phyloP scores from a whole-genome alignment of 225 moss, liverwort and hornwort species.

The Marchantia polymorpha region DNA sequence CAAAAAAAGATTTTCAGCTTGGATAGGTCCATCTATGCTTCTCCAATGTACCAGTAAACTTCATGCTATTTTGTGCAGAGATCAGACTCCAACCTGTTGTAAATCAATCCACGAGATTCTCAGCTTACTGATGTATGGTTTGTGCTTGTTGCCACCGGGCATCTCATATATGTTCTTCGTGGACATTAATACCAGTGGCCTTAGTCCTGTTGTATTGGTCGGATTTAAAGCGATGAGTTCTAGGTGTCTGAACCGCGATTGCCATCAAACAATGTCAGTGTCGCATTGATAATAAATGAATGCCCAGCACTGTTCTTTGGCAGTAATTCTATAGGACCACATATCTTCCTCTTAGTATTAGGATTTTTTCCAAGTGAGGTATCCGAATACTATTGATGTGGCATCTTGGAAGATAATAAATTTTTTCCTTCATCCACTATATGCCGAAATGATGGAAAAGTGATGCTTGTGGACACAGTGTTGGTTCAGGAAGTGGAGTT shows the following conservation, averaged over 20 bases:
- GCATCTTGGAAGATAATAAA: background rate
- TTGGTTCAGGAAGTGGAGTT: slow-evolving; percentile 97
- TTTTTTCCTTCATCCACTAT: background rate
- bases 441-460: slow-evolving; percentile 19
- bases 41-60: too few relatives aligned
- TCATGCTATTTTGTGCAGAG: too few relatives aligned
- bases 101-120: too few relatives aligned
- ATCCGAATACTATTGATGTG: too few relatives aligned
- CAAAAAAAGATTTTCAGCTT: too few relatives aligned
- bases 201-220: too few relatives aligned
- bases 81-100: too few relatives aligned
- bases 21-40: too few relatives aligned
- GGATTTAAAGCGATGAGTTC: background rate
- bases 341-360: background rate
- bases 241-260: background rate
- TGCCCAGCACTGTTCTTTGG: background rate
- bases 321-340: background rate
- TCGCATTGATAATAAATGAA: background rate
- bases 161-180: too few relatives aligned
- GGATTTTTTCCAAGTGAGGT: background rate
- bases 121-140: too few relatives aligned
- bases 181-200: too few relatives aligned
- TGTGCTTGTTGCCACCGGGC: too few relatives aligned
- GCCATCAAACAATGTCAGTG: background rate
- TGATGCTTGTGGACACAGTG: slow-evolving; percentile 62